Percentiles rank a stretch among this genome's conserved stretches.
These are phyloP conservation scores for Penicillium fuscoglaucum DNA, from an alignment of 2,329 filamentous ascomycete genomes.

Conservation along the genomic window DNA sequence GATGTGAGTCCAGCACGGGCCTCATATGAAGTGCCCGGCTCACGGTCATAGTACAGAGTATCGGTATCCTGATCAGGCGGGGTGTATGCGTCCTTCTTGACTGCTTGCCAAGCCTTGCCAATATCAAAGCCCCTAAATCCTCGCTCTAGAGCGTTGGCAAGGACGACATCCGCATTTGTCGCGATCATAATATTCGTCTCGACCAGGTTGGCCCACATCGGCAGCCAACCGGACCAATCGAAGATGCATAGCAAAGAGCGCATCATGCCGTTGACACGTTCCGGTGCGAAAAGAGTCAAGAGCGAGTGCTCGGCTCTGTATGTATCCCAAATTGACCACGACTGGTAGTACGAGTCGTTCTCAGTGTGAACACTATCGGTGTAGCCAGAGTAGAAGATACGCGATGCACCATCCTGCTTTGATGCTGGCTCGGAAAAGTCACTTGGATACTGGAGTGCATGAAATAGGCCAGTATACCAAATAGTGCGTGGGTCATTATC, in stretches of 20 bases:
- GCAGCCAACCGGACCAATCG: slow-evolving; percentile 49
- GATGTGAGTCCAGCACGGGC: slow-evolving; percentile 49
- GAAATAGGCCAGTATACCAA: slow-evolving; percentile 51
- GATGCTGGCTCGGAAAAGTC: slow-evolving; percentile 50
- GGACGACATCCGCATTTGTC: slow-evolving; percentile 50
- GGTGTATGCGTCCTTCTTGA: slow-evolving; percentile 48
- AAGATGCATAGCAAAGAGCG: slow-evolving; percentile 49
- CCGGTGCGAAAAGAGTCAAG: slow-evolving; percentile 48
- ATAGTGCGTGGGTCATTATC: slow-evolving; percentile 48
- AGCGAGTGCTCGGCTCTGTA: slow-evolving; percentile 52
- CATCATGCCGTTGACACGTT: slow-evolving; percentile 52
- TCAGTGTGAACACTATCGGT: slow-evolving; percentile 46
- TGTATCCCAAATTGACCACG: slow-evolving; percentile 55
- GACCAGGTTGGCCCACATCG: slow-evolving; percentile 53
- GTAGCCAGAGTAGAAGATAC: slow-evolving; percentile 50
- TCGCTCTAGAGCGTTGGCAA: slow-evolving; percentile 49
- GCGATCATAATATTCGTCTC: slow-evolving; percentile 56
- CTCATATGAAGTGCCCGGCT: slow-evolving; percentile 49
- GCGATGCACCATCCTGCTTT: slow-evolving; percentile 10
- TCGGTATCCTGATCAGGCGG: slow-evolving; percentile 48
- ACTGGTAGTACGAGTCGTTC: slow-evolving; percentile 52
- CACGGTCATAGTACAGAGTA: slow-evolving; percentile 50
- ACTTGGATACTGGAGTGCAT: slow-evolving; percentile 50
- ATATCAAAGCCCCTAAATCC: slow-evolving; percentile 48
- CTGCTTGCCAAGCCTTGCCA: slow-evolving; percentile 47